Evolutionary conservation across 129 eudicot species (phyloP), one percentile per base, ranked within the genome.

Genomic region (Glebionis coronaria): DNA sequence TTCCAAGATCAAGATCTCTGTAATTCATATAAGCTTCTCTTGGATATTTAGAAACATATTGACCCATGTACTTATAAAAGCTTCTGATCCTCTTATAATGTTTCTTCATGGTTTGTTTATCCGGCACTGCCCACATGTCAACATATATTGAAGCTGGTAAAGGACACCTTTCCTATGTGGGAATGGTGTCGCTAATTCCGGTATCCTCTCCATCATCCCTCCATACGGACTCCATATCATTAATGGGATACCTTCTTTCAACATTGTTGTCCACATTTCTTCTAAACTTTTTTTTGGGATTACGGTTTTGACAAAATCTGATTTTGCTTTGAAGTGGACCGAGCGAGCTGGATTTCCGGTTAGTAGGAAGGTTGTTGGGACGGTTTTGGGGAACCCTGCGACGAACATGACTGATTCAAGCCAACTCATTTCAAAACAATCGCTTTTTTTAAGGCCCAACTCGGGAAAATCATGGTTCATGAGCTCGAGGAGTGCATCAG

Each of bases 351-450:
- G 42, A 6, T 35, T 35, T 35, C 42, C 42, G 0, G 9, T 7
- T 0, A 35, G 42, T 7, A 35, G 42, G 42, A 35, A 35, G 42
- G 10, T 35, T 7, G 42, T 35, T 0, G 42, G 42, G 10, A 35
- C 42, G 10, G 10, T 35, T 35, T 1, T 35, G 42, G 42, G 42
- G 78, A 44, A 68, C 2, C 29, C 3, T 2, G 62, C 29, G 20
- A 13, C 44, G 51, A 73, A 73, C 5, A 86, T 58, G 3, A 86
- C 76, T 0, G 88, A 80, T 10, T 82, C 47, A 2, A 86, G 60
- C 93, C 86, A 86, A 50, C 82, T 86, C 88, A 75, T 82, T 58
- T 82, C 88, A 0, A 21, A 15, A 46, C 81, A 82, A 35, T 35
- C 42, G 42, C 10, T 35, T 1, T 35, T 35, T 7, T 35, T 7